Base-by-base conservation (phyloP, 1,284 basidiomycete genomes). In the Ustilago lituana region DNA sequence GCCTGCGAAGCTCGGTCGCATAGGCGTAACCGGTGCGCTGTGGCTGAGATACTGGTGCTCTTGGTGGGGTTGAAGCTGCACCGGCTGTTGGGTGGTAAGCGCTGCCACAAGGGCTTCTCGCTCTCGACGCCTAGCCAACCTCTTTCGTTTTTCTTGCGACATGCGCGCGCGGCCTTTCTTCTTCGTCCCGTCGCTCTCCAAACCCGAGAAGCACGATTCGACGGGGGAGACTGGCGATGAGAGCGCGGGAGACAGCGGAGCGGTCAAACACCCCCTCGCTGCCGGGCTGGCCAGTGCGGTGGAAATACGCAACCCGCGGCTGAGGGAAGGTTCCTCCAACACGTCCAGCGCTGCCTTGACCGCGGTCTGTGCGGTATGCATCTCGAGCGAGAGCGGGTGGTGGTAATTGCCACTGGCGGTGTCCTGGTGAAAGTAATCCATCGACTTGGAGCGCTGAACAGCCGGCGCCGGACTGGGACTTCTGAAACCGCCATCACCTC, bases 101-200 rank as follows among this genome's bases (percentile, higher is more conserved):
- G 45, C 35, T 2, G 50, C 54, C 3, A 73, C 24, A 7, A 76
- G 53, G 1, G 74, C 74, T 32, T 77, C 74, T 17, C 74, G 32
- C 24, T 77, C 74, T 11, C 69, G 40, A 11, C 74, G 38, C 9
- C 74, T 38, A 6, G 74, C 74, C 2, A 77, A 48, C 8, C 74
- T 29, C 32, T 68, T 69, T 5, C 74, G 58, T 48, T 77, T 77
- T 44, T 77, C 74, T 48, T 77, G 74, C 27, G 62, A 68, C 74
- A 77, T 77, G 12, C 74, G 31, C 6, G 74, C 74, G 5, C 73
- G 45, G 22, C 74, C 74, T 41, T 74, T 77, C 23, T 58, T 63
- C 55, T 50, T 62, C 22, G 27, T 33, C 1, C 43, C 49, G 5
- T 63, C 59, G 9, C 24, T 23, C n/a, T 59, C 65, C 20, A 33